Conservation (phyloP, 192 early-diverging fungal genomes). For the Piromyces sp. region DNA sequence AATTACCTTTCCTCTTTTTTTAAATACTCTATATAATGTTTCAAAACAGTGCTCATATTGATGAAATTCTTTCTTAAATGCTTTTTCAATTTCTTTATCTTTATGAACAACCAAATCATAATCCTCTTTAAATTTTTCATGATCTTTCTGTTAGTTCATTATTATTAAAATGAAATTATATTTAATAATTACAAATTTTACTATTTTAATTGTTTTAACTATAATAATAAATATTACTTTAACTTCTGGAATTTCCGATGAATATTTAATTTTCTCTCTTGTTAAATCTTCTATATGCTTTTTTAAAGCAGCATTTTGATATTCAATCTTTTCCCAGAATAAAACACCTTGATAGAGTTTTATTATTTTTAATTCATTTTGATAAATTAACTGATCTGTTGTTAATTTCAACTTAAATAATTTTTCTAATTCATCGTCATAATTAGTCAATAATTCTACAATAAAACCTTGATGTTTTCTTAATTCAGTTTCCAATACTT, state of each 20-base stretch:
- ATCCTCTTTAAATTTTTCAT: constrained; percentile 29
- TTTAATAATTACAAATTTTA: no score
- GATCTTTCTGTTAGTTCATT: constrained; percentile 19
- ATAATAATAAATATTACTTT: no score
- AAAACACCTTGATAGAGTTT: constrained; percentile 16
- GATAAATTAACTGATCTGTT: constrained; percentile 20
- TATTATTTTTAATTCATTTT: constrained; percentile 24
- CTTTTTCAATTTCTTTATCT: constrained; percentile 40
- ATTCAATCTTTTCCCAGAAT: constrained; percentile 1
- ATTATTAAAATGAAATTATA: no score
- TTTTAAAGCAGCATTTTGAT: constrained; percentile 16
- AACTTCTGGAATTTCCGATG: constrained; percentile 30
- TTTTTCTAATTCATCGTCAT: constrained; percentile 19
- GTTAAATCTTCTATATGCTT: constrained; percentile 18
- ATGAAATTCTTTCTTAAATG: constrained; percentile 35
- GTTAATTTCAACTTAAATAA: constrained; percentile 21
- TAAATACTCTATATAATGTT: constrained; percentile 19
- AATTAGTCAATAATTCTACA: constrained; percentile 23
- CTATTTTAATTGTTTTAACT: no score
- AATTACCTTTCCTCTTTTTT: constrained; percentile 8
- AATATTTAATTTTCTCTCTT: constrained; percentile 11
- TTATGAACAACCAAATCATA: constrained; percentile 20
- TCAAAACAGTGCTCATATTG: constrained; percentile 23
- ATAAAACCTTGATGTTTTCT: constrained; percentile 30
- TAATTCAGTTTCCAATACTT: constrained; percentile 43